Evolutionary conservation across 768 basidiomycete genomes (phyloP), one percentile per base, ranked within the genome.

Genomic region (Boletus rubescentipes): DNA sequence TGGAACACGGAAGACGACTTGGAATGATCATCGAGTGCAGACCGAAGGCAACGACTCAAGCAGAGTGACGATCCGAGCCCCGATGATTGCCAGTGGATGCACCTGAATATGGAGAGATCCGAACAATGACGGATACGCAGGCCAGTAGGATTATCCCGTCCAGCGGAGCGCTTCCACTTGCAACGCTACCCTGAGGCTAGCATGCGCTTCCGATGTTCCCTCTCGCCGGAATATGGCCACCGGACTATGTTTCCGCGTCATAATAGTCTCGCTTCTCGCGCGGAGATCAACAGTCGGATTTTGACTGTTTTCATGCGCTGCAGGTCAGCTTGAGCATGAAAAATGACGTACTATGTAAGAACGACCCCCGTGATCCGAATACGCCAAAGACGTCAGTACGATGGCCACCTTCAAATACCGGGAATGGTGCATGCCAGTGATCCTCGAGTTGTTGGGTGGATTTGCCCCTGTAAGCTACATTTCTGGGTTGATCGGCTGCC

Each of bases 401-500:
- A 32, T 42, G n/a, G 14, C 20, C 30, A 5, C 29, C 45, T 6
- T 30, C 35, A 36, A 46, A 32, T 31, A 35, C 26, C 38, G 39
- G 30, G 42, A 40, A 51, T 35, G 38, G 9, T 23, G 45, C 35
- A 44, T 3, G 26, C 26, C 26, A 26, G 26, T 37, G 53, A 63
- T 54, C 51, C 54, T 63, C 51, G 40, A 49, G 61, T 59, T 53
- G 53, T 50, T 52, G 37, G 44, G 51, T 51, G 51, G 51, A 20
- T 26, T 32, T 12, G 12, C 53, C 36, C 48, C 39, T 29, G 20
- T 58, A 26, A 6, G 26, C 7, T 7, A 20, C 32, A 26, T 35
- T 21, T 39, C 53, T 46, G 38, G 54, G 32, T 16, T 47, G 62
- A 67, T 65, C 63, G 57, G 54, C 43, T 48, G 44, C 51, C 45